These are phyloP conservation scores for Sclerotinia trifoliorum DNA, from an alignment of 2,329 filamentous ascomycete species.

Conservation along the genomic window DNA sequence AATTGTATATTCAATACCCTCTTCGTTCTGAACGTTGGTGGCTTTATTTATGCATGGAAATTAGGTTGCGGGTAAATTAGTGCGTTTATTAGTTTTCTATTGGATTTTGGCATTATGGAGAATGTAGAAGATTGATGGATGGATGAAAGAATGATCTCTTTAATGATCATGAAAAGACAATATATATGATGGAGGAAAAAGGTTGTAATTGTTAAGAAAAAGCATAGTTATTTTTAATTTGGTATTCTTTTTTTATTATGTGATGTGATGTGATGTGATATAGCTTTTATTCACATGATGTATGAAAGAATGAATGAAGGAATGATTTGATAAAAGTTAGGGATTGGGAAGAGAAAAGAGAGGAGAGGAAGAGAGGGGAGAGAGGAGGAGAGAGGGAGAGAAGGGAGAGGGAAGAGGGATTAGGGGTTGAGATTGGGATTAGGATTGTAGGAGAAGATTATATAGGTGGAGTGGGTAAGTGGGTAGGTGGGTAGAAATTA, in stretches of 20 bases:
- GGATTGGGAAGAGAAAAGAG: too few species aligned
- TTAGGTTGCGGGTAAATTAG: background rate
- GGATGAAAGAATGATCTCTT: background rate
- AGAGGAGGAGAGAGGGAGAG: too few species aligned
- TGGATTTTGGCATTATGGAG: background rate
- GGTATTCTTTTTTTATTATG: too few species aligned
- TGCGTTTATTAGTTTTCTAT: background rate
- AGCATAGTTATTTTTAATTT: background rate
- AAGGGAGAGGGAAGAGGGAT: too few species aligned
- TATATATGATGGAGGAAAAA: background rate
- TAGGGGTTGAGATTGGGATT: too few species aligned
- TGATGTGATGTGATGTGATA: too few species aligned
- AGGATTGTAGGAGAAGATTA: too few species aligned
- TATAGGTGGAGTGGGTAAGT: too few species aligned
- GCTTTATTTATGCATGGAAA: conserved; percentile 17
- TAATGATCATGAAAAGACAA: background rate
- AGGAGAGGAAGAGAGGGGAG: too few species aligned
- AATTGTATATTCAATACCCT: conserved; percentile 14
- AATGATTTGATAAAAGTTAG: too few species aligned
- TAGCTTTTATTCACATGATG: background rate
- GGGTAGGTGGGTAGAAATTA: too few species aligned
- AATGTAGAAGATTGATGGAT: background rate
- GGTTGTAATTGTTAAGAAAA: background rate
- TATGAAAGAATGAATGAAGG: background rate
- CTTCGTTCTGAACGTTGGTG: conserved; percentile 14